Conservation (phyloP, 2,329 filamentous ascomycete species). For the Neofusicoccum cordaticola region DNA sequence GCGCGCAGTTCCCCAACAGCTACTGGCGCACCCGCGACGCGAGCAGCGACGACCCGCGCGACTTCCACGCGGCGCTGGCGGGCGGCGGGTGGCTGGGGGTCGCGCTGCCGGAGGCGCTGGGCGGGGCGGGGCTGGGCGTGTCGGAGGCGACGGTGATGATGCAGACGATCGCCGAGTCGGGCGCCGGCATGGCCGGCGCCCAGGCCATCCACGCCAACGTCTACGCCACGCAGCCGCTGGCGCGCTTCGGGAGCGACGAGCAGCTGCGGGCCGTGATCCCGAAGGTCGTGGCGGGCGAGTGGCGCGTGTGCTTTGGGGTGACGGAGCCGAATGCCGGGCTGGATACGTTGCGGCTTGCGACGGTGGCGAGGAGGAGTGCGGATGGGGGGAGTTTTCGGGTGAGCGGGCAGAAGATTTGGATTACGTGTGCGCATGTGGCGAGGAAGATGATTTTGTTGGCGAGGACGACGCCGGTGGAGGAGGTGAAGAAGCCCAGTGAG, state of each 20-base stretch:
- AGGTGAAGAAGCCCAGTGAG: conserved; percentile 68
- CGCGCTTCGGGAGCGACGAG: conserved; percentile 65
- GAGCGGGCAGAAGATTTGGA: conserved; percentile 85
- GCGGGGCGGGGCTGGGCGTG: conserved; percentile 73
- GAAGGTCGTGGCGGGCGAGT: conserved; percentile 58
- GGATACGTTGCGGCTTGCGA: conserved; percentile 70
- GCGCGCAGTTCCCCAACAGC: conserved; percentile 62
- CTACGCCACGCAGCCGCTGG: conserved; percentile 57
- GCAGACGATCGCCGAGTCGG: conserved; percentile 73
- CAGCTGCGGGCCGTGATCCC: conserved; percentile 66
- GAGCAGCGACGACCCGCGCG: conserved; percentile 66
- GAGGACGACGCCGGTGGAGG: conserved; percentile 67
- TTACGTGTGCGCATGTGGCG: conserved; percentile 79
- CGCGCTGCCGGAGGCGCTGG: conserved; percentile 69
- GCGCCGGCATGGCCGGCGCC: conserved; percentile 72
- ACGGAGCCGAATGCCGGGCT: conserved; percentile 81
- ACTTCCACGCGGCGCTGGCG: conserved; percentile 72
- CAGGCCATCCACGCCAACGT: conserved; percentile 62
- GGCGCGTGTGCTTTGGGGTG: conserved; percentile 70
- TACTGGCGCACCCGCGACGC: conserved; percentile 78
- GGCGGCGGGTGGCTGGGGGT: conserved; percentile 79
- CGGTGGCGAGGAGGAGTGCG: conserved; percentile 53
- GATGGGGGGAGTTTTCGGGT: conserved; percentile 63
- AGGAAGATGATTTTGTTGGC: conserved; percentile 80
- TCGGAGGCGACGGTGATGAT: conserved; percentile 85